Conservation (phyloP, 805 yeast genomes). For the Zygosaccharomyces bailii region DNA sequence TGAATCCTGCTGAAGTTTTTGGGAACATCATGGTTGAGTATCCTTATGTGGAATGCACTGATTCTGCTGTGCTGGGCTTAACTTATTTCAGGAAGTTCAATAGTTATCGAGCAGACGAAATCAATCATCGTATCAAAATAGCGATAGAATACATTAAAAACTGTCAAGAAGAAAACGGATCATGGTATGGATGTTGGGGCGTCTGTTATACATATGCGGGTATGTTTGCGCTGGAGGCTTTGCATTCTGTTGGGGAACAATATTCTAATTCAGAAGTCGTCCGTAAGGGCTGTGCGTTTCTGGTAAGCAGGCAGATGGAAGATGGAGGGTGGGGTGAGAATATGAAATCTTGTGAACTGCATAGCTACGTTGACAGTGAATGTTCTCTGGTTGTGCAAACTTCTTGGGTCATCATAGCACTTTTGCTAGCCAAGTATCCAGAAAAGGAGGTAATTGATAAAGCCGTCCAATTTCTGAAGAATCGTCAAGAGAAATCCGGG, state of each 20-base stretch:
- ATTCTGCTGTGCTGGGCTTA: slow-evolving; percentile 86
- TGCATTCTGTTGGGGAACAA: slow-evolving; percentile 60
- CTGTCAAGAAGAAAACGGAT: slow-evolving; percentile 75
- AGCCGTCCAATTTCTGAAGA: slow-evolving; percentile 63
- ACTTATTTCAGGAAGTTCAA: slow-evolving; percentile 68
- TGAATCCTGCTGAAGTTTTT: slow-evolving; percentile 97
- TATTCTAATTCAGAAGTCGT: slow-evolving; percentile 64
- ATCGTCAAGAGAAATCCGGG: slow-evolving; percentile 68
- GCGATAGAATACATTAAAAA: slow-evolving; percentile 71
- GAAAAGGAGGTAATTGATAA: slow-evolving; percentile 53
- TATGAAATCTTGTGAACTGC: slow-evolving; percentile 84
- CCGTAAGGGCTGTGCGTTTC: slow-evolving; percentile 77
- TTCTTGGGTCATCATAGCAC: slow-evolving; percentile 85
- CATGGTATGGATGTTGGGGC: slow-evolving; percentile 99
- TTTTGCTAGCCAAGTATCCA: slow-evolving; percentile 79
- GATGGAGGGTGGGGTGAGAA: slow-evolving; percentile 99
- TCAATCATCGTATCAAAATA: slow-evolving; percentile 61
- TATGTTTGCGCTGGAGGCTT: slow-evolving; percentile 96
- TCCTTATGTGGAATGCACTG: slow-evolving; percentile 98
- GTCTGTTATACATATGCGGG: slow-evolving; percentile 93
- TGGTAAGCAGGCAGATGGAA: slow-evolving; percentile 64
- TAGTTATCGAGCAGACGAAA: slow-evolving; percentile 62
- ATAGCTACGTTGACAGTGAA: slow-evolving; percentile 63
- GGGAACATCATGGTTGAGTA: slow-evolving; percentile 98
- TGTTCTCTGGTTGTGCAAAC: slow-evolving; percentile 80